These are phyloP conservation scores for Aspergillus piperis DNA, from an alignment of 2,329 filamentous ascomycete genomes.

Conservation along the genomic window DNA sequence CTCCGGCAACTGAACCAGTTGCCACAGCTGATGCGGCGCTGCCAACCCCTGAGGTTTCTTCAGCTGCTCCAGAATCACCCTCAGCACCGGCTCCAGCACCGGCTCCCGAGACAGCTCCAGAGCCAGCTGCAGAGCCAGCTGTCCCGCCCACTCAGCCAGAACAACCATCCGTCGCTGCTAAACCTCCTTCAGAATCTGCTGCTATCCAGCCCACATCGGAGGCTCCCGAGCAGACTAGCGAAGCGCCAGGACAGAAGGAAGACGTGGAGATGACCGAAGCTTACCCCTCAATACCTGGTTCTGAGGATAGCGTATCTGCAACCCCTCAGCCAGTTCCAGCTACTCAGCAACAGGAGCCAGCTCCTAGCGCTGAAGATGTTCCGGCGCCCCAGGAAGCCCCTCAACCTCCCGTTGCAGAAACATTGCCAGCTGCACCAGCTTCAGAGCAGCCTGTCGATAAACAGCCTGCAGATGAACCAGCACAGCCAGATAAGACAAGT, in stretches of 20 bases:
- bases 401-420: background rate
- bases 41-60: conserved; percentile 5
- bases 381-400: conserved; percentile 7
- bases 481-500: conserved; percentile 13
- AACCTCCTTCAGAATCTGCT: conserved; percentile 2
- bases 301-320: conserved; percentile 4
- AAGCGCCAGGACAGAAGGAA: conserved; percentile 8
- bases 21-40: conserved; percentile 6
- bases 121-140: conserved; percentile 8
- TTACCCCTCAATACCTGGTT: conserved; percentile 1
- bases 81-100: background rate
- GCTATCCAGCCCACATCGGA: conserved; percentile 1
- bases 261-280: conserved; percentile 23
- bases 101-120: conserved; percentile 4
- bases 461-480: conserved; percentile 13
- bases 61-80: background rate
- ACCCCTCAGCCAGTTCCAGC: background rate
- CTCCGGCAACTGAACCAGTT: conserved; percentile 17
- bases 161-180: background rate
- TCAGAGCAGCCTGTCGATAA: background rate
- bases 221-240: background rate
- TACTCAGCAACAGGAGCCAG: background rate
- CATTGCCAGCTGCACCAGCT: background rate
- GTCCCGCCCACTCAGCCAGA: background rate
- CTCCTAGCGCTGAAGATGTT: background rate